A percentile compares a stretch with the other conserved stretches of the same genome.
phyloP scores from a whole-genome alignment of 768 basidiomycete species.

The Termitomyces sp. region DNA sequence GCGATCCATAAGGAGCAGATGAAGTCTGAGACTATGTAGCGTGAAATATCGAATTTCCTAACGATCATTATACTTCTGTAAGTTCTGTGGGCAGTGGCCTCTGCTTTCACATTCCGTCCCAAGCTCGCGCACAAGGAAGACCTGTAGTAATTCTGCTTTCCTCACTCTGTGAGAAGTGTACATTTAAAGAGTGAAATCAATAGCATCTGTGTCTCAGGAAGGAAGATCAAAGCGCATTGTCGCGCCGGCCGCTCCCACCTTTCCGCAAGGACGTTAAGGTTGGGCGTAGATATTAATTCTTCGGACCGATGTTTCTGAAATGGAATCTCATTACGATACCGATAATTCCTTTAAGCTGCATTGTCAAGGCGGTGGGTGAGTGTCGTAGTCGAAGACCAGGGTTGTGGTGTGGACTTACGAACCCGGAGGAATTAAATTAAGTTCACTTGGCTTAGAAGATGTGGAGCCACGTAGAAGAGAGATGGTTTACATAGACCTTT shows the following conservation, averaged over 20 bases:
- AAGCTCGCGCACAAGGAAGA: not conserved
- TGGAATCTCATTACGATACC: not conserved
- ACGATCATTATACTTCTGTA: not conserved
- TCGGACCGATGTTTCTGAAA: not conserved
- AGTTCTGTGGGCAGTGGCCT: not conserved
- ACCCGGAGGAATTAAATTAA: not conserved
- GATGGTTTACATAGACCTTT: not conserved
- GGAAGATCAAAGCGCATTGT: no score
- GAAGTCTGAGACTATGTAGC: not conserved
- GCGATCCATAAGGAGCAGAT: not conserved
- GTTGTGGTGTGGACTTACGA: not conserved
- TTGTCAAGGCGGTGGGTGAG: not conserved
- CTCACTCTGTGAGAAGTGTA: not conserved
- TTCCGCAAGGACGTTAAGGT: not conserved
- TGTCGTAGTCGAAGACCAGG: not conserved
- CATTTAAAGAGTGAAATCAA: not conserved
- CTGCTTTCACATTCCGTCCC: not conserved
- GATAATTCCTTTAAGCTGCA: not conserved
- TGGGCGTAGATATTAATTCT: not conserved
- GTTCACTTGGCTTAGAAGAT: not conserved
- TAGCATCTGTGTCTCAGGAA: not conserved
- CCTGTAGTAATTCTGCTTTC: not conserved
- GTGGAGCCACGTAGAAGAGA: not conserved
- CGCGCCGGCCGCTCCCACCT: not conserved
- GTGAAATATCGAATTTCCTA: not conserved